Evolutionary conservation across 2,329 filamentous ascomycete species (phyloP).

Genomic region (Pyrenophora tritici-repentis): DNA sequence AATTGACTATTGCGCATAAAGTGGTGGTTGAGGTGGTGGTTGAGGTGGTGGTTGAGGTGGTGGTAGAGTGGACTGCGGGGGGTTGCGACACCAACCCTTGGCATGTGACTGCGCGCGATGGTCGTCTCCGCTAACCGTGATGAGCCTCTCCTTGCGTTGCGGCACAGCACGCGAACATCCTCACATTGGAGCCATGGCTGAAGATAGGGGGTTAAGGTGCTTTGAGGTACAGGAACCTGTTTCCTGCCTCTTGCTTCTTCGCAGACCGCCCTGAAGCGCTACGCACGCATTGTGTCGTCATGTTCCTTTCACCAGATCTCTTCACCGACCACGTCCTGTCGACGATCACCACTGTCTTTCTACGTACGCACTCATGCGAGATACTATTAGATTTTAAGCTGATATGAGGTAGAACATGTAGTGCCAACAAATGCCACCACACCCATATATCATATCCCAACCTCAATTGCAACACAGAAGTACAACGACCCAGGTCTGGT

Average conservation of each 20-base stretch:
- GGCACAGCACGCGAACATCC: constrained; percentile 7
- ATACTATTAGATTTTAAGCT: background rate
- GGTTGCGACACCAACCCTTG: constrained; percentile 3
- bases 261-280: background rate
- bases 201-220: background rate
- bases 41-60: too few species aligned
- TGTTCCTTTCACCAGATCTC: constrained; percentile 20
- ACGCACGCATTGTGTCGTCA: too few species aligned
- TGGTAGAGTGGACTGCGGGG: background rate
- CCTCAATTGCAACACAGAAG: background rate
- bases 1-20: background rate
- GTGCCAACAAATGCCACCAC: constrained; percentile 6
- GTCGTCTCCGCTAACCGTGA: constrained; percentile 7
- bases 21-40: too few species aligned
- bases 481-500: background rate
- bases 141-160: background rate
- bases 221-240: background rate
- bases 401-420: constrained; percentile 3
- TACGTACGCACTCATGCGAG: constrained; percentile 12
- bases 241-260: background rate
- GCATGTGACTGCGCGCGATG: constrained; percentile 4
- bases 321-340: constrained; percentile 20
- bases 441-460: background rate
- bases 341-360: constrained; percentile 12
- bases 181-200: background rate